Percentiles rank a stretch among this genome's conserved stretches.
Evolutionary conservation across 2,329 filamentous ascomycete genomes (phyloP).

Genomic region (Pseudocercospora macadamiae): DNA sequence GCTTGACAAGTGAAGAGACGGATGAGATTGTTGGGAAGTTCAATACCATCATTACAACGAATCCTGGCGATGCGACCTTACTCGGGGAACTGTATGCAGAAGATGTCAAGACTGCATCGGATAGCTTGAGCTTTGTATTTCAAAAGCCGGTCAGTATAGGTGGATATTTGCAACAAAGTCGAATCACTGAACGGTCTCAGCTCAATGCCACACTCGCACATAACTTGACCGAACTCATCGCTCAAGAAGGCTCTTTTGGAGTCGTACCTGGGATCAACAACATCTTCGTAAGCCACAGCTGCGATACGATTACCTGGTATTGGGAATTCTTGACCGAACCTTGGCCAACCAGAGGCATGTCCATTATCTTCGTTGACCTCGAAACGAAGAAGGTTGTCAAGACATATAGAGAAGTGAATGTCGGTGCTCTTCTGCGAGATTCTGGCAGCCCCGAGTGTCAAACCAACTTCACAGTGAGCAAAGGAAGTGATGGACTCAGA

Average conservation of each 20-base stretch:
- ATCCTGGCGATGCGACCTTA: conserved; percentile 8
- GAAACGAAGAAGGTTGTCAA: conserved; percentile 23
- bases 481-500: not conserved
- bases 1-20: conserved; percentile 12
- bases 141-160: conserved; percentile 15
- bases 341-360: conserved; percentile 24
- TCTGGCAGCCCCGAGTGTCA: conserved; percentile 22
- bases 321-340: conserved; percentile 25
- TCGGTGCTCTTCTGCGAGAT: conserved; percentile 20
- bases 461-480: not conserved
- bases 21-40: conserved; percentile 10
- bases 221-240: conserved; percentile 19
- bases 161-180: not conserved
- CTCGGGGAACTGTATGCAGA: conserved; percentile 9
- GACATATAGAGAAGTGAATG: conserved; percentile 23
- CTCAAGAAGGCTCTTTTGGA: conserved; percentile 22
- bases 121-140: conserved; percentile 16
- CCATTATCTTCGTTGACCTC: conserved; percentile 23
- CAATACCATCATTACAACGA: conserved; percentile 9
- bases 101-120: conserved; percentile 14
- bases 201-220: conserved; percentile 21
- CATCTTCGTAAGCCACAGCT: conserved; percentile 24
- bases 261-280: conserved; percentile 17
- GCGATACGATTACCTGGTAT: conserved; percentile 29
- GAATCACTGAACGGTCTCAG: conserved; percentile 5